Conservation (phyloP, 2,329 filamentous ascomycete species). For the Fusarium bulbicola region DNA sequence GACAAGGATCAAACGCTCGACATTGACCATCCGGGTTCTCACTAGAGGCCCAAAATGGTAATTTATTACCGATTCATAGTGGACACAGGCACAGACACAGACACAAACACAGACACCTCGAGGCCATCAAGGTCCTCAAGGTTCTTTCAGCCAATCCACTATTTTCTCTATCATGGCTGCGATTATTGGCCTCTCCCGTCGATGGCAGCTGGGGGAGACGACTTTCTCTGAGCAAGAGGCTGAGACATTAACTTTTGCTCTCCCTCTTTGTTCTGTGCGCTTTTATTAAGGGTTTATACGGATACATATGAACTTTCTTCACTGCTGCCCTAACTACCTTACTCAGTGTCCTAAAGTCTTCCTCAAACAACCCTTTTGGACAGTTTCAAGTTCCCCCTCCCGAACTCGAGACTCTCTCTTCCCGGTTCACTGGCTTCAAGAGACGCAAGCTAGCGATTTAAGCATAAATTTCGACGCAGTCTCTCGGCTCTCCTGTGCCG, state of each 20-base stretch:
- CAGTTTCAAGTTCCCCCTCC: background rate
- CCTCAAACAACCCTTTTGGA: conserved; percentile 15
- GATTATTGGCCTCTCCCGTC: background rate
- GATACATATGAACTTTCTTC: background rate
- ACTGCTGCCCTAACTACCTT: background rate
- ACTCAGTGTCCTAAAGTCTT: background rate
- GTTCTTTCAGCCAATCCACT: conserved; percentile 29
- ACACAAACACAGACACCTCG: background rate
- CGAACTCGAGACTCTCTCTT: background rate
- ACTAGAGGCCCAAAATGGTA: conserved; percentile 23
- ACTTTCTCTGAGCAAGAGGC: conserved; percentile 9
- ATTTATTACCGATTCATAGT: conserved; percentile 18
- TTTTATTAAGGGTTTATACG: background rate
- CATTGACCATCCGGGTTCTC: conserved; percentile 37
- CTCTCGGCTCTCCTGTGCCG: conserved; percentile 5
- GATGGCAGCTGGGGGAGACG: background rate
- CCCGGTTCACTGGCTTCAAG: background rate
- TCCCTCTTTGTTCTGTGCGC: background rate
- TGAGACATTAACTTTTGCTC: conserved; percentile 30
- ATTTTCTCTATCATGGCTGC: conserved; percentile 12
- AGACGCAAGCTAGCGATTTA: conserved; percentile 6
- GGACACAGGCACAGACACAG: background rate
- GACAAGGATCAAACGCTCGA: conserved; percentile 21
- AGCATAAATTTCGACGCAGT: conserved; percentile 16
- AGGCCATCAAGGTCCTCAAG: conserved; percentile 36